Evolutionary conservation across 208 protist genomes (phyloP).

Genomic region (Leishmania arabica): DNA sequence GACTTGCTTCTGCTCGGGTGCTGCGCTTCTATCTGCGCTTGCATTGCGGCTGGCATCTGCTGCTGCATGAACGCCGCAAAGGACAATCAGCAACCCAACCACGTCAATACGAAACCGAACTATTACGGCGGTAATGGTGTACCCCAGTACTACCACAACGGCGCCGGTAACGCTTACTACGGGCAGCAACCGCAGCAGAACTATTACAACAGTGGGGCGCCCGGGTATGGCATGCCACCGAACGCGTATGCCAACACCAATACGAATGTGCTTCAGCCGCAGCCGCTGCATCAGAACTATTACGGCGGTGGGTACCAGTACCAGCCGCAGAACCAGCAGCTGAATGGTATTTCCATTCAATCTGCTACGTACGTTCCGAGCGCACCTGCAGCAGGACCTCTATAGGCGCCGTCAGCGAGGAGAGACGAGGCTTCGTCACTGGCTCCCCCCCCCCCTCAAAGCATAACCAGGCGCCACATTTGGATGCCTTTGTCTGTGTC

Average conservation of each 20-base stretch:
- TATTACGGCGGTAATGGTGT: constrained; percentile 2
- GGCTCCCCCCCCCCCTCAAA: background rate
- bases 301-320: background rate
- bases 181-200: background rate
- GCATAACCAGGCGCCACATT: background rate
- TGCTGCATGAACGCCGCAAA: constrained; percentile 14
- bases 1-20: constrained; percentile 18
- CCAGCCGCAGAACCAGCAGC: background rate
- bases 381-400: background rate
- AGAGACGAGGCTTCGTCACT: background rate
- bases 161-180: constrained; percentile 8
- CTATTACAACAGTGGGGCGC: constrained; percentile 4
- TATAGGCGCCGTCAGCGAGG: background rate
- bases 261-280: background rate
- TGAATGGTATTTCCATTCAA: background rate
- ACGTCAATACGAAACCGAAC: constrained; percentile 5
- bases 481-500: background rate
- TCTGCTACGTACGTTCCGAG: background rate
- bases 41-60: constrained; percentile 22
- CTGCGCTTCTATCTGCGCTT: constrained; percentile 19
- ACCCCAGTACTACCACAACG: constrained; percentile 1
- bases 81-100: background rate
- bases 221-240: constrained; percentile 17
- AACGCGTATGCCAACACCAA: constrained; percentile 14
- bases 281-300: background rate